Evolutionary conservation across 805 yeast genomes (phyloP).

Genomic region (Pichia heedii): DNA sequence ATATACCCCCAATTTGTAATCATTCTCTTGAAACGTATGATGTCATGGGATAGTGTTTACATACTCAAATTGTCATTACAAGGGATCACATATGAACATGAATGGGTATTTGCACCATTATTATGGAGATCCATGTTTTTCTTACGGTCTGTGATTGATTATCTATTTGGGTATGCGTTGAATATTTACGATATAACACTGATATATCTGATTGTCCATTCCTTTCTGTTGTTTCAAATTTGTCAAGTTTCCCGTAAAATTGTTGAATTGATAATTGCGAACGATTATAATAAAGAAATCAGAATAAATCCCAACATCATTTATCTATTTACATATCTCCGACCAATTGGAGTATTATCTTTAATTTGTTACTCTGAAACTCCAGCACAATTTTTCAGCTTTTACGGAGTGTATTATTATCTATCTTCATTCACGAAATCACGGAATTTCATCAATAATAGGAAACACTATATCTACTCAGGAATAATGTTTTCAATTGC

Average conservation of each 20-base stretch:
- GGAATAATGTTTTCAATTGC: constrained; percentile 50
- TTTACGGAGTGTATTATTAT: constrained; percentile 46
- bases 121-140: constrained; percentile 48
- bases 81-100: constrained; percentile 68
- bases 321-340: constrained; percentile 26
- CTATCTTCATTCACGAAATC: constrained; percentile 22
- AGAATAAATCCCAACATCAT: constrained; percentile 39
- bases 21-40: constrained; percentile 39
- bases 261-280: no score
- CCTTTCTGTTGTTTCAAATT: constrained; percentile 23
- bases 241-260: no score
- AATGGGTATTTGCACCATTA: constrained; percentile 75
- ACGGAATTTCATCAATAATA: constrained; percentile 2
- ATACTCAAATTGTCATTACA: constrained; percentile 49
- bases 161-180: not conserved
- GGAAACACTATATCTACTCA: constrained; percentile 30
- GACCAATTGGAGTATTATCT: constrained; percentile 76
- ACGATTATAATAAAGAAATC: constrained; percentile 26
- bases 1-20: constrained; percentile 4
- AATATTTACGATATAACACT: constrained; percentile 37
- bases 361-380: constrained; percentile 73
- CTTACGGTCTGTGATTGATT: not conserved
- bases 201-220: constrained; percentile 41
- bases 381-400: constrained; percentile 50
- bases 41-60: constrained; percentile 84